phyloP scores from a whole-genome alignment of 345 rosid genomes.

The Clausena lansium region DNA sequence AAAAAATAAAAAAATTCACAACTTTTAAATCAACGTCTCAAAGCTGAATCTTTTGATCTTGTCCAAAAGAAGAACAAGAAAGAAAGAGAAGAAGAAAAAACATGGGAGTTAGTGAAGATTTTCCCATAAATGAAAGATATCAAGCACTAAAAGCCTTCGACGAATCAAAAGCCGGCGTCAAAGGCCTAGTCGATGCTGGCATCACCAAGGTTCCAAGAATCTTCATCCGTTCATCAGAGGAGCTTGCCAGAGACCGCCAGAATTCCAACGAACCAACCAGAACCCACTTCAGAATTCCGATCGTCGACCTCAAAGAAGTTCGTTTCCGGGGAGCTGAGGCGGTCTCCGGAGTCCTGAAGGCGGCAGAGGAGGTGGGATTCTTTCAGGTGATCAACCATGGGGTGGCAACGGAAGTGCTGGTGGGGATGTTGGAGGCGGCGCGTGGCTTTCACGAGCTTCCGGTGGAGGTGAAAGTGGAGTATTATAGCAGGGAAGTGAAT shows the following conservation, averaged over 20 bases:
- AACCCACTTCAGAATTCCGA: conserved; percentile 11
- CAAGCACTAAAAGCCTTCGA: conserved; percentile 30
- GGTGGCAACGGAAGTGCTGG: conserved; percentile 16
- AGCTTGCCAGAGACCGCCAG: not conserved
- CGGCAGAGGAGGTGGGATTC: conserved; percentile 35
- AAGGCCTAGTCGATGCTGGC: conserved; percentile 36
- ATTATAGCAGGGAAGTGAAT: conserved; percentile 24
- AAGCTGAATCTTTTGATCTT: not conserved
- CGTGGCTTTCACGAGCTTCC: conserved; percentile 33
- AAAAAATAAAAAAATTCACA: too few relatives aligned
- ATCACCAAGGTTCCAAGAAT: conserved; percentile 26
- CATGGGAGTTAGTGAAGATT: not conserved
- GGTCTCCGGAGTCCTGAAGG: conserved; percentile 18
- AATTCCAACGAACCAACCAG: not conserved
- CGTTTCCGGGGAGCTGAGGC: conserved; percentile 5
- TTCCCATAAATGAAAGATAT: conserved; percentile 15
- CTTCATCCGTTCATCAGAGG: conserved; percentile 22
- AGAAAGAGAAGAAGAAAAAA: too few relatives aligned
- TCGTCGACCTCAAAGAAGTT: conserved; percentile 14
- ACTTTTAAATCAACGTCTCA: too few relatives aligned
- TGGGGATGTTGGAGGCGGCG: conserved; percentile 23
- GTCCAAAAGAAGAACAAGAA: not conserved
- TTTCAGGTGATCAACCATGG: conserved; percentile 39
- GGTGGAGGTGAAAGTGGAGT: conserved; percentile 22
- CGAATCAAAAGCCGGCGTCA: conserved; percentile 37